Evolutionary conservation across 768 basidiomycete genomes (phyloP), one percentile per base, ranked within the genome.

Genomic region (Suillus subaureus): DNA sequence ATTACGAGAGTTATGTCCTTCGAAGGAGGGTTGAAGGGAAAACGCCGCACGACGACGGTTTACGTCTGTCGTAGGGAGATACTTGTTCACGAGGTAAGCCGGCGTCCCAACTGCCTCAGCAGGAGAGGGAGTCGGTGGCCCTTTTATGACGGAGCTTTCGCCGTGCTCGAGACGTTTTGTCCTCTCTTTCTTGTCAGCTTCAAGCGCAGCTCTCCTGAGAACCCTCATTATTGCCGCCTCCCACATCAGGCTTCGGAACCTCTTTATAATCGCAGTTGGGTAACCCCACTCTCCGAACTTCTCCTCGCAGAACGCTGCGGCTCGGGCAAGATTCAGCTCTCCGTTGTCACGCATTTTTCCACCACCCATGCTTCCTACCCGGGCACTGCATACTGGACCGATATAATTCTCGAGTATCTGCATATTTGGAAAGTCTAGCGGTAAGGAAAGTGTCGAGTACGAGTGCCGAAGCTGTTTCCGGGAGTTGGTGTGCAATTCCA

Each of bases 151-250:
- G 16, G 61, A 43, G 42, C 71, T 64, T 42, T 54, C 54, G 4
- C 74, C 74, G 4, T 66, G 66, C 33, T 28, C 67, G 37, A 70
- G 45, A 40, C 72, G 63, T 60, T 68, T 71, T 5, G 64, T 63
- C 64, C 68, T 66, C 63, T 79, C 77, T 63, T 69, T 74, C 45
- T 72, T 64, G 74, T 80, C 75, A 21, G 72, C 65, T 65, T 75
- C 69, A 71, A 79, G 54, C 68, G 74, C 68, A 66, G 70, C 65
- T 63, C 73, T 58, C 69, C 73, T 49, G 8, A 73, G 11, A 21
- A 73, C 65, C 23, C 67, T 63, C 51, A 73, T 70, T 26, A 73
- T 68, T 21, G 67, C 66, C 2, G 69, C 69, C 21, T 71, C 67
- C 67, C 68, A 73, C 52, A 74, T 12, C n/a, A 74, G 61, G 37